Evolutionary conservation across 2,329 filamentous ascomycete genomes (phyloP).

Genomic region (Fusarium vanettenii): DNA sequence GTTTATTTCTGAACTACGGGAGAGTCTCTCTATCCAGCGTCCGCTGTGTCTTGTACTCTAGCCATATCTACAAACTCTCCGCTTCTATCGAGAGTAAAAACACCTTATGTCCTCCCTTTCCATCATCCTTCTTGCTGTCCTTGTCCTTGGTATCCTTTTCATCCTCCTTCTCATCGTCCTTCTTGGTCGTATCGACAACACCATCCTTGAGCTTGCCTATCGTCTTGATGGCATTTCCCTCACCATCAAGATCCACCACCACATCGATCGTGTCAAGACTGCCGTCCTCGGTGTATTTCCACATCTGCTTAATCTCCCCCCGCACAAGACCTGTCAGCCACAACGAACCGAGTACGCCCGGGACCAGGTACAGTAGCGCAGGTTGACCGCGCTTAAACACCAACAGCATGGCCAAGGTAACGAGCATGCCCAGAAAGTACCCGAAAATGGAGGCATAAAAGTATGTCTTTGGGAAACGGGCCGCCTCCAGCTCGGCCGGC

Average conservation of each 20-base stretch:
- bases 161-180: slow-evolving; percentile 44
- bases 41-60: not conserved
- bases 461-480: slow-evolving; percentile 82
- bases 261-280: slow-evolving; percentile 66
- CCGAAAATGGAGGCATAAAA: slow-evolving; percentile 82
- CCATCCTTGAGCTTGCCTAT: slow-evolving; percentile 52
- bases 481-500: slow-evolving; percentile 51
- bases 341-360: slow-evolving; percentile 79
- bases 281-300: slow-evolving; percentile 82
- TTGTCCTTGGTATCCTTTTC: slow-evolving; percentile 27
- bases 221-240: slow-evolving; percentile 59
- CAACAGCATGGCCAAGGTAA: slow-evolving; percentile 81
- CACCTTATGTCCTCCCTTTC: slow-evolving; percentile 44
- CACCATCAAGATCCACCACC: slow-evolving; percentile 64
- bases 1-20: too few species aligned
- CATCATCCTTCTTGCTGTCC: slow-evolving; percentile 25
- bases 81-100: slow-evolving; percentile 51
- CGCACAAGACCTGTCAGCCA: slow-evolving; percentile 79
- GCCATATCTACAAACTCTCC: slow-evolving; percentile 1
- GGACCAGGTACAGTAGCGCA: slow-evolving; percentile 91
- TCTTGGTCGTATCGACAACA: slow-evolving; percentile 50
- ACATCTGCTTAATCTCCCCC: slow-evolving; percentile 81
- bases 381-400: slow-evolving; percentile 87
- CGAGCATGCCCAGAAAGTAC: slow-evolving; percentile 81
- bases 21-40: not conserved